Conservation (phyloP, 768 basidiomycete species). For the Trametes cinnabarina region DNA sequence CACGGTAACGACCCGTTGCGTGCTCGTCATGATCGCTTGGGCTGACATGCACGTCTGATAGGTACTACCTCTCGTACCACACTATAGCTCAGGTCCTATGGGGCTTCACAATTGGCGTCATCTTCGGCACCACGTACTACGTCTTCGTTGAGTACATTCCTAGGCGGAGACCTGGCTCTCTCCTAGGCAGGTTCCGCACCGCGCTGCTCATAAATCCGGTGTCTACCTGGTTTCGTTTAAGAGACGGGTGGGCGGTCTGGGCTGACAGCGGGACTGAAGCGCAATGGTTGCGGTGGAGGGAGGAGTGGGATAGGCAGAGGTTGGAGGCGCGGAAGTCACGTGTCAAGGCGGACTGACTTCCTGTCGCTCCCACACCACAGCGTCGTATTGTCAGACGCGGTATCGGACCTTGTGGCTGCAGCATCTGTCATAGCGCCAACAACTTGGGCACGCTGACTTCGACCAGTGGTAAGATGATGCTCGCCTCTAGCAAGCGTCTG, state of each 20-base stretch:
- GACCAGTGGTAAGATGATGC: no score
- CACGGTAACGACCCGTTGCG: constrained; percentile 46
- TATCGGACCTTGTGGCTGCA: no score
- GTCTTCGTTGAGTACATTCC: constrained; percentile 59
- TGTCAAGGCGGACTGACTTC: neutral
- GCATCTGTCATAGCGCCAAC: no score
- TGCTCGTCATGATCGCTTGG: neutral
- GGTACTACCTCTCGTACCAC: constrained; percentile 74
- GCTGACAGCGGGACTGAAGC: constrained; percentile 70
- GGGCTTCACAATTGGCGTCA: constrained; percentile 66
- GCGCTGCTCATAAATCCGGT: constrained; percentile 56
- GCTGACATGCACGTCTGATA: constrained; percentile 26
- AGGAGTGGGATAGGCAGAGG: constrained; percentile 48
- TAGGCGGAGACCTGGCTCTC: constrained; percentile 46
- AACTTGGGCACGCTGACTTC: no score
- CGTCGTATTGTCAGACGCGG: no score
- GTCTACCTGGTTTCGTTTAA: constrained; percentile 62
- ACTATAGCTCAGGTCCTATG: constrained; percentile 68
- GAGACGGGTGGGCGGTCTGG: constrained; percentile 85
- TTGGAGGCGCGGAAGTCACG: neutral
- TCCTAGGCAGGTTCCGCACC: constrained; percentile 48
- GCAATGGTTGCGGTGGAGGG: constrained; percentile 69
- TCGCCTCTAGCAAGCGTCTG: no score
- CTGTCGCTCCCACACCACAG: no score
- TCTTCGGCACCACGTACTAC: constrained; percentile 56